phyloP scores from a whole-genome alignment of 495 filamentous ascomycete genomes.

The Lasiosphaeris hirsuta region DNA sequence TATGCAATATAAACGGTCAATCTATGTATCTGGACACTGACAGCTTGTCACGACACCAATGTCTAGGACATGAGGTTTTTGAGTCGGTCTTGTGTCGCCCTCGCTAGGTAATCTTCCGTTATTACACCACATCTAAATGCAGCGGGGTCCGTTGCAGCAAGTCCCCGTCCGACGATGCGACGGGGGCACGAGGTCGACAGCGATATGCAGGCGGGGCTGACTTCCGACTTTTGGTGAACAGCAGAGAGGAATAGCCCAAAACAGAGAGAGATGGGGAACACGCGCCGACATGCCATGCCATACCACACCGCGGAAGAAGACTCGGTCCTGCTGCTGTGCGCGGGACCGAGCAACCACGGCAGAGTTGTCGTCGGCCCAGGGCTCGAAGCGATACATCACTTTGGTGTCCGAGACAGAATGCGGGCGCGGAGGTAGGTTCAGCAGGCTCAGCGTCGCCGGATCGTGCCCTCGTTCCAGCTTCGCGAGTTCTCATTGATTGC shows the following conservation, averaged over 20 bases:
- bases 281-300: not conserved
- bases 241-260: not conserved
- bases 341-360: too few relatives aligned
- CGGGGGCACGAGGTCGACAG: constrained; percentile 6
- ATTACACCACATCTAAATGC: constrained; percentile 15
- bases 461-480: not conserved
- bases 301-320: too few relatives aligned
- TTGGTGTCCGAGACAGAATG: constrained; percentile 6
- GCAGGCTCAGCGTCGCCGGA: constrained; percentile 4
- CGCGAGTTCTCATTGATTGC: not conserved
- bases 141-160: not conserved
- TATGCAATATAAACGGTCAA: not conserved
- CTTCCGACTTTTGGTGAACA: not conserved
- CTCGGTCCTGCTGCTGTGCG: too few relatives aligned
- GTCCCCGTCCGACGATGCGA: constrained; percentile 9
- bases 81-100: constrained; percentile 6
- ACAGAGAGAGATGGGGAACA: not conserved
- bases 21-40: constrained; percentile 1
- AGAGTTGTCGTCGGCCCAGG: not conserved
- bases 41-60: constrained; percentile 9
- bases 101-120: constrained; percentile 18
- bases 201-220: constrained; percentile 2
- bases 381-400: constrained; percentile 9
- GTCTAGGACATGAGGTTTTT: constrained; percentile 6
- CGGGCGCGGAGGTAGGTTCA: not conserved